phyloP scores from a whole-genome alignment of 2,329 filamentous ascomycete species.

The Cercospora beticola region DNA sequence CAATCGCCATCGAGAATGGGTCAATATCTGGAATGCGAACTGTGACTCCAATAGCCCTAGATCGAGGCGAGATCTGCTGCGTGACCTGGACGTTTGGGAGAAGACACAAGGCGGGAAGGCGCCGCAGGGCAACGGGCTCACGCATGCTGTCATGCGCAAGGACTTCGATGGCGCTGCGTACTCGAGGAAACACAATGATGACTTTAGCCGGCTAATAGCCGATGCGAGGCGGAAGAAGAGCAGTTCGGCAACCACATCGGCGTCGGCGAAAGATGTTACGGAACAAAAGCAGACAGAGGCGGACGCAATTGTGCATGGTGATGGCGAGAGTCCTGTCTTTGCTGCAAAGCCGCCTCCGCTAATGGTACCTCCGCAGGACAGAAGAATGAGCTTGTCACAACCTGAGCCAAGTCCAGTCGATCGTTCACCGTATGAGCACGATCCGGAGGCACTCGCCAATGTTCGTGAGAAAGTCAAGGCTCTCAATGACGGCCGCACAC shows the following conservation, averaged over 20 bases:
- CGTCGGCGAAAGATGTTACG: slow-evolving; percentile 14
- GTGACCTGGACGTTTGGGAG: slow-evolving; percentile 85
- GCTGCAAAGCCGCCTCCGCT: slow-evolving; percentile 5
- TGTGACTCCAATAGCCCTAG: slow-evolving; percentile 79
- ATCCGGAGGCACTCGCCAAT: slow-evolving; percentile 29
- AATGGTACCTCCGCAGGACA: slow-evolving; percentile 8
- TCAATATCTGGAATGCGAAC: slow-evolving; percentile 95
- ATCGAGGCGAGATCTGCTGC: slow-evolving; percentile 67
- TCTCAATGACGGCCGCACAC: slow-evolving; percentile 24
- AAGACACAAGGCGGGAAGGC: slow-evolving; percentile 69
- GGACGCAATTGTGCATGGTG: slow-evolving; percentile 15
- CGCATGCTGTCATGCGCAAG: slow-evolving; percentile 69
- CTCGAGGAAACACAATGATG: slow-evolving; percentile 67
- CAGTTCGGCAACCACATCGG: slow-evolving; percentile 23
- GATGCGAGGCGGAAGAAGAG: slow-evolving; percentile 63
- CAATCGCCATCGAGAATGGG: slow-evolving; percentile 84
- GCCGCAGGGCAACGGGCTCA: slow-evolving; percentile 41
- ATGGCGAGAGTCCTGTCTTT: slow-evolving; percentile 24
- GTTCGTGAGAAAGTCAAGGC: slow-evolving; percentile 31
- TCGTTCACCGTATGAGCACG: slow-evolving; percentile 28
- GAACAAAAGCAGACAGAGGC: neutral
- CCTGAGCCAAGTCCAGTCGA: slow-evolving; percentile 3
- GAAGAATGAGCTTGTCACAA: neutral
- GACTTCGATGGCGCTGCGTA: slow-evolving; percentile 82
- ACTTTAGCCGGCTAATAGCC: slow-evolving; percentile 78